Percentiles rank a stretch among this genome's conserved stretches.
phyloP scores from a whole-genome alignment of 768 basidiomycete species.

The Auriscalpium microsporum region DNA sequence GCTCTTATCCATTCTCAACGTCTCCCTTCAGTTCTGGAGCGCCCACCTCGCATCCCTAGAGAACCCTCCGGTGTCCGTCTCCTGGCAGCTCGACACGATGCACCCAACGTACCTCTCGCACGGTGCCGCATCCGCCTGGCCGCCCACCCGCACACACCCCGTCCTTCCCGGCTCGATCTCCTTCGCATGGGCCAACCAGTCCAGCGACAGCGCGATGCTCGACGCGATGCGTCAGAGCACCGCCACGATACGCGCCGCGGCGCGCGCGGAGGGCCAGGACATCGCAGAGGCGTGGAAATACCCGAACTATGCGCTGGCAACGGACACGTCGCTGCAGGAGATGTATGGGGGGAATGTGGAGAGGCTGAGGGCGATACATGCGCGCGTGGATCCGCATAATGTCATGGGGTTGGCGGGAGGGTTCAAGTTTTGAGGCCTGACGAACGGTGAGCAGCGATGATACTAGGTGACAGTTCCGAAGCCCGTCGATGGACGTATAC shows the following conservation, averaged over 20 bases:
- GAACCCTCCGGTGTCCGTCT: neutral
- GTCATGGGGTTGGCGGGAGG: conserved; percentile 16
- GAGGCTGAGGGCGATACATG: neutral
- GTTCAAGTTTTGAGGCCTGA: conserved; percentile 4
- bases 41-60: neutral
- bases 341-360: conserved; percentile 9
- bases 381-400: conserved; percentile 6
- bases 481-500: too few relatives aligned
- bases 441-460: too few relatives aligned
- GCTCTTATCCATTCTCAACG: neutral
- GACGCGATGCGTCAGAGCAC: neutral
- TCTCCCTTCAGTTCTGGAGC: neutral
- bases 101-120: neutral
- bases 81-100: neutral
- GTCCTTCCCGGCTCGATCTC: neutral
- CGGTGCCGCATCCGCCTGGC: conserved; percentile 5
- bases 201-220: neutral
- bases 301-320: conserved; percentile 6
- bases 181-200: neutral
- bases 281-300: neutral
- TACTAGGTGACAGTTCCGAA: too few relatives aligned
- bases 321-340: conserved; percentile 3
- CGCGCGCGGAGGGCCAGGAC: conserved; percentile 9
- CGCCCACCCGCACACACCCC: conserved; percentile 3
- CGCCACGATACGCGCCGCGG: neutral